These are phyloP conservation scores for Fusarium anthophilum DNA, from an alignment of 2,329 filamentous ascomycete genomes.

Conservation along the genomic window DNA sequence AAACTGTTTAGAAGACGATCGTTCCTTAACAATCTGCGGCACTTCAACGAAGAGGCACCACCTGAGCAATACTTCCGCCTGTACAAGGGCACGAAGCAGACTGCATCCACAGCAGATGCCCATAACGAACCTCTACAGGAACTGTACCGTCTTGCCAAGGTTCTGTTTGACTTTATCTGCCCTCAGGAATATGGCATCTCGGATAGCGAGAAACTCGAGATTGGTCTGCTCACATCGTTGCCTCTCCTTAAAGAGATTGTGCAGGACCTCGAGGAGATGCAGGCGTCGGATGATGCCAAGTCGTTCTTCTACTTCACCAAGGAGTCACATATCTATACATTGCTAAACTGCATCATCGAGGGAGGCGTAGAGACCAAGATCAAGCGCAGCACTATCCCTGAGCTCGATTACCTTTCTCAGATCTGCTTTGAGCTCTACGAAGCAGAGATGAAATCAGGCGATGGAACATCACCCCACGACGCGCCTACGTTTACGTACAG, in stretches of 20 bases:
- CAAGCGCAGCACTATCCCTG: slow-evolving; percentile 91
- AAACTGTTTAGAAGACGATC: slow-evolving; percentile 69
- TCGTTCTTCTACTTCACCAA: slow-evolving; percentile 99
- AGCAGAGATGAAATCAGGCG: slow-evolving; percentile 75
- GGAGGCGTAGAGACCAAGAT: slow-evolving; percentile 98
- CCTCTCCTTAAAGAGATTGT: slow-evolving; percentile 97
- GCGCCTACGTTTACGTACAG: slow-evolving; percentile 88
- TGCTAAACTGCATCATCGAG: slow-evolving; percentile 97
- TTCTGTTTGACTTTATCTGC: slow-evolving; percentile 97
- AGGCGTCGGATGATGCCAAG: slow-evolving; percentile 92
- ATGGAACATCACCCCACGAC: slow-evolving; percentile 53
- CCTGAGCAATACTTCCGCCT: slow-evolving; percentile 88
- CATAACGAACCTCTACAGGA: slow-evolving; percentile 90
- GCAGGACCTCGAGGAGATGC: slow-evolving; percentile 94
- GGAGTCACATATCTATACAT: slow-evolving; percentile 97
- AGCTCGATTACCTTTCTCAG: slow-evolving; percentile 96
- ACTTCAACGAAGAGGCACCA: slow-evolving; percentile 63
- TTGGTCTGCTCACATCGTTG: slow-evolving; percentile 91
- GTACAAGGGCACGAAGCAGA: slow-evolving; percentile 78
- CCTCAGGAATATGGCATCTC: slow-evolving; percentile 98
- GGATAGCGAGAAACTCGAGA: slow-evolving; percentile 96
- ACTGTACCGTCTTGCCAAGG: slow-evolving; percentile 91
- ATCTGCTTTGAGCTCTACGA: slow-evolving; percentile 99
- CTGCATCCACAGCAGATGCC: slow-evolving; percentile 78
- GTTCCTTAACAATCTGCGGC: slow-evolving; percentile 64